These are phyloP conservation scores for Cystobasidium slooffiae DNA, from an alignment of 1,284 basidiomycete species.

Conservation along the genomic window DNA sequence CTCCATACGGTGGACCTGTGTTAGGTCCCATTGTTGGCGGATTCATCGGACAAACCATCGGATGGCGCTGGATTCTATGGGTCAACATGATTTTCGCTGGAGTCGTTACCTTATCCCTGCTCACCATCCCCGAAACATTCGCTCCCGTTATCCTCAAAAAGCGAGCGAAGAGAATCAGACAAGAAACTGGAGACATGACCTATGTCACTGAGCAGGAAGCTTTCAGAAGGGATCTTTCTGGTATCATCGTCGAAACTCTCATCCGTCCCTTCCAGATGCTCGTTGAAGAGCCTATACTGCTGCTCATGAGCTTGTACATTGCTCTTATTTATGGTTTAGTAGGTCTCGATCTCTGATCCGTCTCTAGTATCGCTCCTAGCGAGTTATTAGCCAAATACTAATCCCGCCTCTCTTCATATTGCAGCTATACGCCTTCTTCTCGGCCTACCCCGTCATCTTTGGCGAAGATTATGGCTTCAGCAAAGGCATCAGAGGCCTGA, in stretches of 20 bases:
- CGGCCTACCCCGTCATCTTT: constrained; percentile 57
- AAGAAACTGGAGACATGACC: constrained; percentile 57
- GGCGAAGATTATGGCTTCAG: constrained; percentile 48
- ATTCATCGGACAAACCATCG: constrained; percentile 45
- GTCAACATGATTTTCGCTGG: constrained; percentile 53
- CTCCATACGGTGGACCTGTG: constrained; percentile 24
- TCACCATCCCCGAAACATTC: constrained; percentile 65
- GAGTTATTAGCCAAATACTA: constrained; percentile 40
- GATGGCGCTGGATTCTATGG: constrained; percentile 57
- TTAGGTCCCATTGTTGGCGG: constrained; percentile 50
- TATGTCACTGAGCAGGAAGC: constrained; percentile 54
- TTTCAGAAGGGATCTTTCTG: constrained; percentile 46
- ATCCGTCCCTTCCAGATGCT: constrained; percentile 53
- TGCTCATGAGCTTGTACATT: constrained; percentile 53
- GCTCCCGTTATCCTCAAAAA: constrained; percentile 47
- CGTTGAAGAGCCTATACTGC: constrained; percentile 55
- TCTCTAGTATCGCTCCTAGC: constrained; percentile 46
- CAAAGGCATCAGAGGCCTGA: constrained; percentile 49
- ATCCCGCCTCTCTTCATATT: not conserved
- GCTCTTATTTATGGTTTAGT: constrained; percentile 50
- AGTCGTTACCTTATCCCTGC: constrained; percentile 58
- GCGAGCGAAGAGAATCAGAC: constrained; percentile 58
- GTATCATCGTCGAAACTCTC: constrained; percentile 53
- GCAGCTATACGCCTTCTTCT: constrained; percentile 58
- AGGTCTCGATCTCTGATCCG: not conserved